These are phyloP conservation scores for Kwoniella shivajii DNA, from an alignment of 1,284 basidiomycete species.

Conservation along the genomic window DNA sequence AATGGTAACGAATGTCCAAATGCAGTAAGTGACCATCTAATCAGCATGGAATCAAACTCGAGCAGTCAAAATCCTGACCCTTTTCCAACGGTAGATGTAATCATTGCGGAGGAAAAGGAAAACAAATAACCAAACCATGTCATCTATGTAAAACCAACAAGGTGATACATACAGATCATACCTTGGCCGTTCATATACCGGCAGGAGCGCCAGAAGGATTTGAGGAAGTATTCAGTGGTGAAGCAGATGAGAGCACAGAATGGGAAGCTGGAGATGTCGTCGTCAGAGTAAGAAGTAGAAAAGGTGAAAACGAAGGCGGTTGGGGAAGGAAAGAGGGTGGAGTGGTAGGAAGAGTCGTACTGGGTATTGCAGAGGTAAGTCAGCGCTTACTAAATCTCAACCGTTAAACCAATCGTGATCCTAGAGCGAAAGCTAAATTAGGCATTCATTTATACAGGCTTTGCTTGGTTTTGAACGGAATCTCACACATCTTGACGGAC, in stretches of 20 bases:
- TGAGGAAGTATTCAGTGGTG: constrained; percentile 87
- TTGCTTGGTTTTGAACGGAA: constrained; percentile 62
- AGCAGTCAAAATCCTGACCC: too few species aligned
- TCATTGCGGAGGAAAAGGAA: constrained; percentile 77
- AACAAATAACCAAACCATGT: constrained; percentile 71
- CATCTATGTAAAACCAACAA: constrained; percentile 80
- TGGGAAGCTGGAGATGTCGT: constrained; percentile 91
- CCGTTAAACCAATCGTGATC: not conserved
- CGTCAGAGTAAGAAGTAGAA: constrained; percentile 73
- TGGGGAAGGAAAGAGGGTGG: constrained; percentile 86
- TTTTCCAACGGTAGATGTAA: constrained; percentile 61
- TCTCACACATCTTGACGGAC: constrained; percentile 86
- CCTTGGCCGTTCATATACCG: constrained; percentile 78
- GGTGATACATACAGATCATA: constrained; percentile 62
- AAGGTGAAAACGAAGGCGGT: constrained; percentile 64
- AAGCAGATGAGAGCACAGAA: constrained; percentile 89
- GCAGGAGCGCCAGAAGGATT: constrained; percentile 87
- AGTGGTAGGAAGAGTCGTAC: constrained; percentile 84
- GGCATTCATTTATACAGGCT: constrained; percentile 33
- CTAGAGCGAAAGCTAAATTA: too few species aligned
- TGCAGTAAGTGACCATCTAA: constrained; percentile 49
- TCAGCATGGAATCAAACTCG: too few species aligned
- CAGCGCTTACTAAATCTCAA: not conserved
- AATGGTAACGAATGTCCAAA: constrained; percentile 68
- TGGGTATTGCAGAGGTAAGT: constrained; percentile 82